Evolutionary conservation across 108 stramenopile species (phyloP), one percentile per base, ranked within the genome.

Genomic region (Skeletonema marinoi): DNA sequence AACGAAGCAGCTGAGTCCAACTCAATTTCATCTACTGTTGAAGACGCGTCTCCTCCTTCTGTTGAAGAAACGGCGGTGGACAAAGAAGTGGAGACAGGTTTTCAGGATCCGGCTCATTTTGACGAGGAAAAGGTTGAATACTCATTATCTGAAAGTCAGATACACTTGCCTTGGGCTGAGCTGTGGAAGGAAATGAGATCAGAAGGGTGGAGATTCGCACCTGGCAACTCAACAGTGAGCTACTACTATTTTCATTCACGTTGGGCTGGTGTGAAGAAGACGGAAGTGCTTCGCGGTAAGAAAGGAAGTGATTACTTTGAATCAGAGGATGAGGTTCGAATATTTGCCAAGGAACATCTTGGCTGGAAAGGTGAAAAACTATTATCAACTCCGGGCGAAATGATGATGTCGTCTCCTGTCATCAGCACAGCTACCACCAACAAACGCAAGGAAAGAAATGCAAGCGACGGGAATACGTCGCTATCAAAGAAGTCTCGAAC

Each of bases 251-350:
- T 70, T 25, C 68, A 77, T 61, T 50, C 76, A 5, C 38, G 17
- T 36, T 60, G 19, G 19, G 68, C 44, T 32, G 50, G 48, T 1
- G 65, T 77, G 62, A 77, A n/a, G 35, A 77, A 77, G 35, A 3
- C 1, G 10, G 68, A 77, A 21, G 46, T 77, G 17, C n/a, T 66
- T 25, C 0, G 25, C 17, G 31, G 61, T 32, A 56, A 44, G 44
- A 68, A 77, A 70, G 76, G 76, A 11, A 58, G 62, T 21, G 67
- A 77, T 51, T 77, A 77, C 68, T 77, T 77, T 16, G 35, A 60
- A 32, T 64, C 76, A 11, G 62, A 69, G 35, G 68, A 51, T 2
- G 44, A 36, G 1, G 10, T 77, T 33, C 60, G 54, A 31, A 16
- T 31, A 32, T 77, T 50, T 44, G 76, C 76, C 0, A 70, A 8